These are phyloP conservation scores for Ascoidea asiatica DNA, from an alignment of 805 yeast genomes.

Conservation along the genomic window DNA sequence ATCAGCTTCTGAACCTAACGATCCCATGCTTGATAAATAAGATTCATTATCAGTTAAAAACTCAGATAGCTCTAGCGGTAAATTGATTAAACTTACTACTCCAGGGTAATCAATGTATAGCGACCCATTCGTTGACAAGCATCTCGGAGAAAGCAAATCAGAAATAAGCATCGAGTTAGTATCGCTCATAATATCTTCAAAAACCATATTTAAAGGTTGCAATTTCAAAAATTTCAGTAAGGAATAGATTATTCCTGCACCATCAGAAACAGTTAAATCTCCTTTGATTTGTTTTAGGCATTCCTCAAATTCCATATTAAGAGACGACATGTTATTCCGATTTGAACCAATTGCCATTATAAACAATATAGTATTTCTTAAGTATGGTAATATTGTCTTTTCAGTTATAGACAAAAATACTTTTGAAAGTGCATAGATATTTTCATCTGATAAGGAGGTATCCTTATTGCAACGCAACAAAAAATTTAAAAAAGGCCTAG, in stretches of 20 bases:
- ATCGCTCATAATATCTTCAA: background rate
- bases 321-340: background rate
- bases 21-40: background rate
- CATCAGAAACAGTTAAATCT: background rate
- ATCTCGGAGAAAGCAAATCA: too few species aligned
- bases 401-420: background rate
- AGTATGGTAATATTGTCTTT: background rate
- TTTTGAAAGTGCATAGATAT: background rate
- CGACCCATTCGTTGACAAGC: background rate
- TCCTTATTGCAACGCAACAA: background rate
- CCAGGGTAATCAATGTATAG: background rate
- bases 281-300: background rate
- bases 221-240: too few species aligned
- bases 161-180: background rate
- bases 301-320: background rate
- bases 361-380: background rate
- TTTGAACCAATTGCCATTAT: background rate
- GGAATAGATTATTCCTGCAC: background rate
- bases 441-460: background rate
- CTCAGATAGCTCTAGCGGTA: background rate
- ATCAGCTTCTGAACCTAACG: constrained; percentile 3
- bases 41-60: background rate
- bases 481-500: background rate
- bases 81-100: background rate
- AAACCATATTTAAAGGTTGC: background rate